A percentile compares a stretch with the other conserved stretches of the same genome.
Evolutionary conservation across 768 basidiomycete species (phyloP).

Genomic region (Harrya chromipes): DNA sequence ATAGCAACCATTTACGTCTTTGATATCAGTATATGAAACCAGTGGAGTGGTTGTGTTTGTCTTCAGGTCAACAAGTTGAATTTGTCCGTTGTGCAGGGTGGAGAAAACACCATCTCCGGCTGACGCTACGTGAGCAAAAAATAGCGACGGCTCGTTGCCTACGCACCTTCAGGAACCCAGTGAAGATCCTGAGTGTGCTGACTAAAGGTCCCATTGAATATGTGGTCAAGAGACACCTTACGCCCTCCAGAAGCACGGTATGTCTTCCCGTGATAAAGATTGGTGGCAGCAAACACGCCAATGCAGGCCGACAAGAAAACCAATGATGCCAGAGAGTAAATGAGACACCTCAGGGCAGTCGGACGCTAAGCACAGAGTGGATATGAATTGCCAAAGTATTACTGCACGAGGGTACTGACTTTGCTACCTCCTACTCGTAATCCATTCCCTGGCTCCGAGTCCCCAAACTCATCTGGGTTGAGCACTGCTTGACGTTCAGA

Average conservation of each 20-base stretch:
- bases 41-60: slow-evolving; percentile 64
- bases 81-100: slow-evolving; percentile 52
- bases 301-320: slow-evolving; percentile 63
- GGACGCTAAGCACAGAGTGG: slow-evolving; percentile 36
- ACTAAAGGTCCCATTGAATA: slow-evolving; percentile 89
- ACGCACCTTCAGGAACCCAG: slow-evolving; percentile 92
- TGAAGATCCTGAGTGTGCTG: slow-evolving; percentile 47
- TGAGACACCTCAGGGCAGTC: slow-evolving; percentile 56
- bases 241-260: slow-evolving; percentile 52
- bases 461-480: slow-evolving; percentile 8
- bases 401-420: slow-evolving; percentile 25
- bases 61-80: slow-evolving; percentile 80
- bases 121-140: slow-evolving; percentile 31
- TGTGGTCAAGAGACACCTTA: slow-evolving; percentile 82
- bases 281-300: slow-evolving; percentile 73
- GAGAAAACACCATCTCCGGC: slow-evolving; percentile 96
- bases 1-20: slow-evolving; percentile 48
- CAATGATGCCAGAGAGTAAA: slow-evolving; percentile 57
- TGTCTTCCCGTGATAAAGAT: slow-evolving; percentile 56
- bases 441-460: slow-evolving; percentile 28
- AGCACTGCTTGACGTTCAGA: slow-evolving; percentile 11
- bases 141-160: neutral
- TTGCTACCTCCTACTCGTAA: slow-evolving; percentile 37
- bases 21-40: slow-evolving; percentile 55
- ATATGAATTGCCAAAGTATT: slow-evolving; percentile 4